These are phyloP conservation scores for Starmerella geochares DNA, from an alignment of 805 yeast species.

Conservation along the genomic window DNA sequence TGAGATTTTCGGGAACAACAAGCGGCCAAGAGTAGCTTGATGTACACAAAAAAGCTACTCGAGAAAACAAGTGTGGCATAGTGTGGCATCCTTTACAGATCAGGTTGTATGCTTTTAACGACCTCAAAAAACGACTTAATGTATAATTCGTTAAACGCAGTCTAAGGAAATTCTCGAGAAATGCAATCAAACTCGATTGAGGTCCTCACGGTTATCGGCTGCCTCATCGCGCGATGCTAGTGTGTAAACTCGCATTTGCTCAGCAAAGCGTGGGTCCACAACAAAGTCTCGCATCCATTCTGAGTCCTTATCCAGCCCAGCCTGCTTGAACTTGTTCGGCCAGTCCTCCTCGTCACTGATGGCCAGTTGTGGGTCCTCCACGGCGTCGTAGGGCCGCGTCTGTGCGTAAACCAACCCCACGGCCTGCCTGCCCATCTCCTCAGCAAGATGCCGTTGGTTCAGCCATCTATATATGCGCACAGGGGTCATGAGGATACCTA, in stretches of 20 bases:
- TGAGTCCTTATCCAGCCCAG: constrained; percentile 60
- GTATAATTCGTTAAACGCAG: neutral
- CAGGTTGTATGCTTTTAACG: neutral
- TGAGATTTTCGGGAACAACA: constrained; percentile 23
- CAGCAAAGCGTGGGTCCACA: constrained; percentile 57
- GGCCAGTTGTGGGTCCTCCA: constrained; percentile 37
- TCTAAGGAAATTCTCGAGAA: too few species aligned
- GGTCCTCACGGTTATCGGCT: too few species aligned
- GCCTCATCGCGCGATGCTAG: neutral
- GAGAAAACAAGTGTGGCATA: neutral
- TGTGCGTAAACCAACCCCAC: constrained; percentile 46
- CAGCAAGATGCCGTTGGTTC: constrained; percentile 60
- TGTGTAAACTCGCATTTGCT: constrained; percentile 34
- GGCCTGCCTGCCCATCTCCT: constrained; percentile 48
- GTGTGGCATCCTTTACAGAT: neutral
- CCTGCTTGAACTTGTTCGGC: constrained; percentile 75
- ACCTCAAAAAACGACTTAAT: neutral
- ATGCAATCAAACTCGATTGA: too few species aligned
- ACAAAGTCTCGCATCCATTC: constrained; percentile 79
- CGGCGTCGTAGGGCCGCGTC: constrained; percentile 43
- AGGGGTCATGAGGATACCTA: constrained; percentile 73
- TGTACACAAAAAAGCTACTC: neutral
- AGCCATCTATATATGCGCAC: constrained; percentile 68
- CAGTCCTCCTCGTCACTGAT: constrained; percentile 69
- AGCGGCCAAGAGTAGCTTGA: neutral